These are phyloP conservation scores for Ceriops decandra DNA, from an alignment of 345 rosid species.

Conservation along the genomic window DNA sequence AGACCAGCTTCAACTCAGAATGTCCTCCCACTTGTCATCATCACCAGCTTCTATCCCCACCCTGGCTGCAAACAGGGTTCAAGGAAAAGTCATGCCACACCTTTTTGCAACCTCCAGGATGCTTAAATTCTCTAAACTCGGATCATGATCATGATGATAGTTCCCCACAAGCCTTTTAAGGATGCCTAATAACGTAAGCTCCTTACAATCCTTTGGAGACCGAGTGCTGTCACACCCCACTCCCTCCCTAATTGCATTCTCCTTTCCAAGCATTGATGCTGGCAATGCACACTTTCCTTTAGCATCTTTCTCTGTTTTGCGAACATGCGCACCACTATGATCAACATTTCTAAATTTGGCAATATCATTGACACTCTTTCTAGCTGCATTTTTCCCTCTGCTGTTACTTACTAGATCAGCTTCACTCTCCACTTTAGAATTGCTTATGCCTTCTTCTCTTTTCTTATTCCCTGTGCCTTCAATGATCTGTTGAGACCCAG, in stretches of 20 bases:
- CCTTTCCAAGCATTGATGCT: slow-evolving; percentile 9
- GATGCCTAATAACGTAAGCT: slow-evolving; percentile 22
- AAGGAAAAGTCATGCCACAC: slow-evolving; percentile 26
- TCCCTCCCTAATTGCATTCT: slow-evolving; percentile 1
- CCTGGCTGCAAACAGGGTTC: not conserved
- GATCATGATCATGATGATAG: slow-evolving; percentile 2
- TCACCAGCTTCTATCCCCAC: not conserved
- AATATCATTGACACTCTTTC: slow-evolving; percentile 21
- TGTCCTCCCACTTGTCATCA: not conserved
- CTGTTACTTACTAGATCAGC: slow-evolving; percentile 1
- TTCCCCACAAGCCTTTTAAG: slow-evolving; percentile 21
- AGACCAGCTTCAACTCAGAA: not conserved
- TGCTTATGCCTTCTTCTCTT: not conserved
- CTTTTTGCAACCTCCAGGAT: slow-evolving; percentile 14
- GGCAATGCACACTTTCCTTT: slow-evolving; percentile 26
- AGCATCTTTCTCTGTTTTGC: slow-evolving; percentile 9
- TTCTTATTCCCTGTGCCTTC: not conserved
- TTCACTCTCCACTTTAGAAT: slow-evolving; percentile 1
- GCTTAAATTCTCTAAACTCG: slow-evolving; percentile 2
- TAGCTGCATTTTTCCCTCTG: not conserved
- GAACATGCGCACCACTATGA: not conserved
- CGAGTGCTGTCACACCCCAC: not conserved
- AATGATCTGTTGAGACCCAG: slow-evolving; percentile 8
- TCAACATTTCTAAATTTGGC: slow-evolving; percentile 22
- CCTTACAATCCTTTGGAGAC: not conserved